Evolutionary conservation across 768 basidiomycete species (phyloP).

Genomic region (Mycena filopes): DNA sequence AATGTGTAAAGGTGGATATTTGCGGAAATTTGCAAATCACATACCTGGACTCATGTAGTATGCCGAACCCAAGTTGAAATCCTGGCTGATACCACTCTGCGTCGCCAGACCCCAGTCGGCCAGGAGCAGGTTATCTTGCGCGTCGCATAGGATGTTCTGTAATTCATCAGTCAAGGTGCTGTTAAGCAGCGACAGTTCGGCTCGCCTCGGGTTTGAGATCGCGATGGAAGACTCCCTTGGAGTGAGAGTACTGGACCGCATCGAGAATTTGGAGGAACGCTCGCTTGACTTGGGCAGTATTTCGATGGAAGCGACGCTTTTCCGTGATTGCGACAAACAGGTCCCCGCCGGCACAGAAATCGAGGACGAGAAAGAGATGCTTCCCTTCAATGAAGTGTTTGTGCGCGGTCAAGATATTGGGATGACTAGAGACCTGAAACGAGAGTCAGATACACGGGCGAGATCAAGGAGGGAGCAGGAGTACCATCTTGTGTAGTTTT

Average conservation of each 20-base stretch:
- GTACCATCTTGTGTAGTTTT: slow-evolving; percentile 60
- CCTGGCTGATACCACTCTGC: slow-evolving; percentile 52
- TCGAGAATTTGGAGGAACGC: slow-evolving; percentile 86
- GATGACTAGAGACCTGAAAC: slow-evolving; percentile 52
- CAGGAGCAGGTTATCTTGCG: slow-evolving; percentile 64
- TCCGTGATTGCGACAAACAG: slow-evolving; percentile 78
- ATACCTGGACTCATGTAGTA: slow-evolving; percentile 80
- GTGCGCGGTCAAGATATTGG: slow-evolving; percentile 77
- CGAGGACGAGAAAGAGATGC: slow-evolving; percentile 75
- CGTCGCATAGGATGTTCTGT: slow-evolving; percentile 77
- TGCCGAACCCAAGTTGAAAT: slow-evolving; percentile 69
- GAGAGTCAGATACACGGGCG: background rate
- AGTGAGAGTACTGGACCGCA: slow-evolving; percentile 80
- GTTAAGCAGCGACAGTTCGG: too few species aligned
- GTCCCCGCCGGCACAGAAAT: slow-evolving; percentile 70
- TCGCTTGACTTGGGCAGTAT: slow-evolving; percentile 69
- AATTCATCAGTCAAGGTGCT: too few species aligned
- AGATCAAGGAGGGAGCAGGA: background rate
- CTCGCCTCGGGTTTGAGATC: slow-evolving; percentile 94
- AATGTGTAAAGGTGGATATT: slow-evolving; percentile 24
- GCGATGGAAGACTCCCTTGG: slow-evolving; percentile 79
- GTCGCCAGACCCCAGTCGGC: slow-evolving; percentile 86
- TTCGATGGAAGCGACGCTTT: slow-evolving; percentile 60
- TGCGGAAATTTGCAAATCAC: slow-evolving; percentile 32
- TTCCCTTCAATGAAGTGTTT: slow-evolving; percentile 67